Percentiles rank a stretch among this genome's conserved stretches.
These are phyloP conservation scores for Hygrophorus russula DNA, from an alignment of 768 basidiomycete genomes.

Conservation along the genomic window DNA sequence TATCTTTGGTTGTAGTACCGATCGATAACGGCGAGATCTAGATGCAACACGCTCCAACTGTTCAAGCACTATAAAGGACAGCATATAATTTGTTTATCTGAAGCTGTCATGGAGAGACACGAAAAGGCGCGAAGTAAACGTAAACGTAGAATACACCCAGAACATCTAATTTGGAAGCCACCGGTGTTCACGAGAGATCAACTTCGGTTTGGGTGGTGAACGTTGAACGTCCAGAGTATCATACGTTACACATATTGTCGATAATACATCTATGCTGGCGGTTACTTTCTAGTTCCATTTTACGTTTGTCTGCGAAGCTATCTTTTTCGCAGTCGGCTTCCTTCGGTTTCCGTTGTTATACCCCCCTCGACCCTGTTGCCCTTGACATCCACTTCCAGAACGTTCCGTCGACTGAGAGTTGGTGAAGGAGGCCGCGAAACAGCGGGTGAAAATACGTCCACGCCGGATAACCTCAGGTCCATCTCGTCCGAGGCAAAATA, in stretches of 20 bases:
- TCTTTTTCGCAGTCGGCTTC: neutral
- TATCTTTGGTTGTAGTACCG: slow-evolving; percentile 8
- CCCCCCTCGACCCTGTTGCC: neutral
- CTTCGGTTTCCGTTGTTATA: too few relatives aligned
- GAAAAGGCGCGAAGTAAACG: slow-evolving; percentile 75
- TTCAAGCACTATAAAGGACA: slow-evolving; percentile 96
- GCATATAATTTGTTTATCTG: slow-evolving; percentile 87
- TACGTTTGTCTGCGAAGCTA: slow-evolving; percentile 2
- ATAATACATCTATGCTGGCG: neutral
- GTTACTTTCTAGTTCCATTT: slow-evolving; percentile 2
- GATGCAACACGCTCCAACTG: slow-evolving; percentile 87
- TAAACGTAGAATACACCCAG: slow-evolving; percentile 67
- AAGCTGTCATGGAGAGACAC: slow-evolving; percentile 84
- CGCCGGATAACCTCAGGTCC: slow-evolving; percentile 51
- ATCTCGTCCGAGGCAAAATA: slow-evolving; percentile 43
- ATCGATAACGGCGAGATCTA: slow-evolving; percentile 19
- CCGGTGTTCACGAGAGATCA: slow-evolving; percentile 88
- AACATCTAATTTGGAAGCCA: slow-evolving; percentile 86
- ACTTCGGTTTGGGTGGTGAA: slow-evolving; percentile 61
- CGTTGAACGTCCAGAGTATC: too few relatives aligned
- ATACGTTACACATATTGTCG: too few relatives aligned
- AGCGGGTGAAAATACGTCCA: slow-evolving; percentile 64
- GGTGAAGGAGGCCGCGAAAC: slow-evolving; percentile 60
- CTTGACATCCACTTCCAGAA: slow-evolving; percentile 7
- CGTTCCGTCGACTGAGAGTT: slow-evolving; percentile 28